Evolutionary conservation across 1,284 basidiomycete genomes (phyloP), one percentile per base, ranked within the genome.

Genomic region (Cutaneotrichosporon spelunceum): DNA sequence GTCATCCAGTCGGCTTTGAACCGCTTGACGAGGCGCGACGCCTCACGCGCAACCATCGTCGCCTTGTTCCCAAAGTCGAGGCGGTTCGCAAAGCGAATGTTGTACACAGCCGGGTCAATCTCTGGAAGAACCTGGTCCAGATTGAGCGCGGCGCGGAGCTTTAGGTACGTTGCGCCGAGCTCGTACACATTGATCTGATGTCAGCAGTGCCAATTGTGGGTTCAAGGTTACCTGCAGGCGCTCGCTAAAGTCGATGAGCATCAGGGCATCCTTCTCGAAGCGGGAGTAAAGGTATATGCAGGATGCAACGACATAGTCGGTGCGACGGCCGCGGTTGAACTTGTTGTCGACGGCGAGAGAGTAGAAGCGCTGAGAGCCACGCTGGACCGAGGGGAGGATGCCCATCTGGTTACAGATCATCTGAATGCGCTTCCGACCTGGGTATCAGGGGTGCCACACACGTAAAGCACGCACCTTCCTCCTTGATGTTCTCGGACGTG

Each of bases 1-100:
- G 91, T 90, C 85, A 99, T 93, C 95, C 95, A 99, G 79, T 99
- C 96, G 27, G 92, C 86, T 72, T 93, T 89, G 79, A 99, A 98
- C 27, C 96, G 90, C 65, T 90, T 87, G 21, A 98, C 92, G 54
- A 99, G 88, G 0, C 95, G 88, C 1, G 92, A 88, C 1, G 96
- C 96, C 73, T 99, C 96, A 14, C 88, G 87, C 1, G 94, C 93
- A 2, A 99, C 93, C 64, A 87, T 88, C 66, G 90, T 86, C 2
- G 93, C 95, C 74, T 95, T 91, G 56, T 94, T 89, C 7, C 95
- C 95, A 70, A 99, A 98, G 78, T 98, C 94, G 59, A 99, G 88
- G 9, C 97, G 84, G n/a, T 93, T 87, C 8, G 95, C 90, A 70
- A 99, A 99, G 39, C 96, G 90, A 27, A 91, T 89, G 70, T 99